Percentiles rank a stretch among this genome's conserved stretches.
Conservation (phyloP, 1,284 basidiomycete species). For the Puccinia coronata region DNA sequence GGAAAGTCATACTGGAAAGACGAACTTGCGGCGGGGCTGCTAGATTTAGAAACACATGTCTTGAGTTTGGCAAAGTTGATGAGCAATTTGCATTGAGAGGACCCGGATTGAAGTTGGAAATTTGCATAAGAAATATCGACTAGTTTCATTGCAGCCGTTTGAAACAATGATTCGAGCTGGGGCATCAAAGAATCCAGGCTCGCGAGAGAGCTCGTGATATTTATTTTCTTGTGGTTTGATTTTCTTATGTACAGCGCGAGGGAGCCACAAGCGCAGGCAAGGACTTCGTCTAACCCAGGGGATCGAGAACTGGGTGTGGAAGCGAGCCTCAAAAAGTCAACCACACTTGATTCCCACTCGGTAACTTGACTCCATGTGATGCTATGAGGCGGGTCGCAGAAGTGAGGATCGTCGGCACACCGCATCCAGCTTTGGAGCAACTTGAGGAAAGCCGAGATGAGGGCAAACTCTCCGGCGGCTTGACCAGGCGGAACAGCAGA, state of each 20-base stretch:
- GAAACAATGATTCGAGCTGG: slow-evolving; percentile 18
- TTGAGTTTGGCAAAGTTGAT: slow-evolving; percentile 31
- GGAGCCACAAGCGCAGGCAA: slow-evolving; percentile 30
- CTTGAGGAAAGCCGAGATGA: slow-evolving; percentile 42
- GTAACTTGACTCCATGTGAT: slow-evolving; percentile 49
- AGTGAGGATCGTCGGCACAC: slow-evolving; percentile 46
- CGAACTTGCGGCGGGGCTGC: neutral
- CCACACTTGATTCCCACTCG: slow-evolving; percentile 29
- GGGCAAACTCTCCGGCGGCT: slow-evolving; percentile 19
- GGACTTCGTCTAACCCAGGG: slow-evolving; percentile 18
- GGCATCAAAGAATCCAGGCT: slow-evolving; percentile 7
- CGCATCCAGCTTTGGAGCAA: slow-evolving; percentile 39
- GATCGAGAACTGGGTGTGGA: neutral
- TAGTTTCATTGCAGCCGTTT: neutral
- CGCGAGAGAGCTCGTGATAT: neutral
- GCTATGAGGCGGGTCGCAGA: slow-evolving; percentile 48
- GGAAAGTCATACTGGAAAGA: slow-evolving; percentile 4
- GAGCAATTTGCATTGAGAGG: neutral
- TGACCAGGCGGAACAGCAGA: neutral
- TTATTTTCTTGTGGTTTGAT: slow-evolving; percentile 20
- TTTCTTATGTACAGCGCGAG: slow-evolving; percentile 10
- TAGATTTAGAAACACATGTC: neutral
- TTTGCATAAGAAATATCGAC: neutral
- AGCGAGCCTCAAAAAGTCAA: slow-evolving; percentile 41
- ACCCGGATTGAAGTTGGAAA: neutral